Conservation (phyloP, 2,329 filamentous ascomycete species). For the Rhinocladiella similis region DNA sequence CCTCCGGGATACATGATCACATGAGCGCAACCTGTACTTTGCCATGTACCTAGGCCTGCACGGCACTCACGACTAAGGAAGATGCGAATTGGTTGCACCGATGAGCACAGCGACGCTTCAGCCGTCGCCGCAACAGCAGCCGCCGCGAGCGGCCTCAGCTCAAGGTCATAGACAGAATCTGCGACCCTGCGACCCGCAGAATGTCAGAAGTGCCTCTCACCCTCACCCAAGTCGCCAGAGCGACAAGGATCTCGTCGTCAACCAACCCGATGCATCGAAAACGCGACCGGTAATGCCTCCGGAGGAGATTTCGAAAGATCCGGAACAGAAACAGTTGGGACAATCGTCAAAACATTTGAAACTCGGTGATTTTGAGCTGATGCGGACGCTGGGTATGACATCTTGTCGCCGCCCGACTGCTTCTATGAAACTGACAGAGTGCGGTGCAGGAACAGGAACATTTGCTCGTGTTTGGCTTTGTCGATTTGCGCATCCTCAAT, state of each 20-base stretch:
- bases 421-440: conserved; percentile 9
- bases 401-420: neutral
- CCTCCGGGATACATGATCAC: neutral
- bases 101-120: conserved; percentile 32
- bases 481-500: conserved; percentile 40
- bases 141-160: conserved; percentile 29
- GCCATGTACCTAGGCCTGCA: conserved; percentile 31
- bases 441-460: conserved; percentile 39
- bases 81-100: conserved; percentile 27
- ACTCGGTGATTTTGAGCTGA: conserved; percentile 46
- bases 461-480: conserved; percentile 54
- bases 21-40: conserved; percentile 10
- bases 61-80: conserved; percentile 28
- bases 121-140: conserved; percentile 29
- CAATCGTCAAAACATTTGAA: conserved; percentile 39
- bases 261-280: conserved; percentile 16
- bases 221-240: conserved; percentile 28
- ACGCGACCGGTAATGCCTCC: conserved; percentile 20
- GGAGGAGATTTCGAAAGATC: conserved; percentile 38
- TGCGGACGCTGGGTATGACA: conserved; percentile 48
- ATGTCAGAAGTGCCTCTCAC: conserved; percentile 29
- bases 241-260: conserved; percentile 25
- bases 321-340: conserved; percentile 40
- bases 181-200: conserved; percentile 25
- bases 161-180: conserved; percentile 29